A percentile compares a stretch with the other conserved stretches of the same genome.
Conservation (phyloP, 129 eudicot genomes). For the Tagetes erecta region DNA sequence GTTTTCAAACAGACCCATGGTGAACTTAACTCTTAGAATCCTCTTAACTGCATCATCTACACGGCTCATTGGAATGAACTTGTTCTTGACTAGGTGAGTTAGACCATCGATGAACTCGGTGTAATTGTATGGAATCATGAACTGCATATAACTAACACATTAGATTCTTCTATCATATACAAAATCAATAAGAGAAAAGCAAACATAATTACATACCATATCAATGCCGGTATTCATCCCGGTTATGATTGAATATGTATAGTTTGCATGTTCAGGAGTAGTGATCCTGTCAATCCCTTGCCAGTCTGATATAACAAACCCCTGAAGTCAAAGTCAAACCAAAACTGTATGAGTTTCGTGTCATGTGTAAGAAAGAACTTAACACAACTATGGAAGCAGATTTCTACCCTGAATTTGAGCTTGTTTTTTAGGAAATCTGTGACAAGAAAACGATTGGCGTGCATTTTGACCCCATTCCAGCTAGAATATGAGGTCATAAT, state of each 20-base stretch:
- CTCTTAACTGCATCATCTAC: constrained; percentile 78
- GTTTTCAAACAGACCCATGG: constrained; percentile 72
- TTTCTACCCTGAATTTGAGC: constrained; percentile 44
- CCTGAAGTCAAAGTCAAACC: constrained; percentile 40
- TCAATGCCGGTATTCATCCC: constrained; percentile 61
- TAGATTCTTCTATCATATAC: not conserved
- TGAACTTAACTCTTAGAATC: constrained; percentile 68
- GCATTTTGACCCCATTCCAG: constrained; percentile 72
- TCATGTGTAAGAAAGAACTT: not conserved
- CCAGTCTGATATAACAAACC: constrained; percentile 63
- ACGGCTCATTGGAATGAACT: constrained; percentile 57
- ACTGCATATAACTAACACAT: constrained; percentile 38
- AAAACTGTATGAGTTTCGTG: not conserved
- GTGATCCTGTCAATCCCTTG: constrained; percentile 62
- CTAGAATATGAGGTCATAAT: constrained; percentile 66
- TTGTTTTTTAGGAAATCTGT: constrained; percentile 52
- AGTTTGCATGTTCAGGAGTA: constrained; percentile 56
- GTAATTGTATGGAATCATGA: constrained; percentile 71
- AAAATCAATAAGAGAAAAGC: not conserved
- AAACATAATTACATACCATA: constrained; percentile 39
- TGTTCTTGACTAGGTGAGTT: constrained; percentile 50
- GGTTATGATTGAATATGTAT: constrained; percentile 48
- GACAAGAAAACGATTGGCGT: constrained; percentile 48
- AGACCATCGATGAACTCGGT: constrained; percentile 51
- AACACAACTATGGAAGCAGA: not conserved